Base-by-base conservation (phyloP, 495 filamentous ascomycete genomes). In the Aspergillus cavernicola region DNA sequence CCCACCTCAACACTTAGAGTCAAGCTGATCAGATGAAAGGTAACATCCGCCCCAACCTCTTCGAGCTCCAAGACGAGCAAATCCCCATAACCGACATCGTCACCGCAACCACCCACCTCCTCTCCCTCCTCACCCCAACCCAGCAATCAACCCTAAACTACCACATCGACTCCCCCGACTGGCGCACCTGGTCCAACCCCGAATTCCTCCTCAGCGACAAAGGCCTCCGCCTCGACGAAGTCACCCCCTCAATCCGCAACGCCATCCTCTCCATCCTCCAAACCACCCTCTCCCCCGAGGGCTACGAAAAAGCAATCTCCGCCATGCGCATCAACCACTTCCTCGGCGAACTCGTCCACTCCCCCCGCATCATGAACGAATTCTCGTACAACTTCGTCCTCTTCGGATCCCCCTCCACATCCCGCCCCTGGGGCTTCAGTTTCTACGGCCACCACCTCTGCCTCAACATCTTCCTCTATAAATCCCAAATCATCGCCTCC, bases 361-460 rank as follows among this genome's bases (percentile, higher is more conserved):
- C 80, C 5, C 75, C 77, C 0, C 63, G 65, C 13, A 79, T 91
- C 26, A 83, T 87, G 74, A 89, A 89, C 70, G 80, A 87, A 62
- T 75, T 81, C 68, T 84, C 80, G 38, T 91, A 90, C 74, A 89
- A 90, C 69, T 85, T 90, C 63, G 74, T 73, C 32, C 67, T 89
- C 58, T 86, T 87, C 65, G 72, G 74, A 16, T 58, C 55, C 1
- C 83, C 85, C 3, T 81, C 77, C 1, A 58, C 66, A 4, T 57
- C 64, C 10, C 35, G 64, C 9, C 81, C 85, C 6, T 91, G 86
- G 86, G 87, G 87, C 26, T 89, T 77, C 64, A 79, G 80, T 0
- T 84, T 89, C 66, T 91, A 86, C 72, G 87, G 87, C 16, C 87
- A 91, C 66, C 87, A 91, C 56, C 72, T 90, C 6, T 88, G 84